Evolutionary conservation across 83 land plant genomes (phyloP).

Genomic region (Thuja plicata): DNA sequence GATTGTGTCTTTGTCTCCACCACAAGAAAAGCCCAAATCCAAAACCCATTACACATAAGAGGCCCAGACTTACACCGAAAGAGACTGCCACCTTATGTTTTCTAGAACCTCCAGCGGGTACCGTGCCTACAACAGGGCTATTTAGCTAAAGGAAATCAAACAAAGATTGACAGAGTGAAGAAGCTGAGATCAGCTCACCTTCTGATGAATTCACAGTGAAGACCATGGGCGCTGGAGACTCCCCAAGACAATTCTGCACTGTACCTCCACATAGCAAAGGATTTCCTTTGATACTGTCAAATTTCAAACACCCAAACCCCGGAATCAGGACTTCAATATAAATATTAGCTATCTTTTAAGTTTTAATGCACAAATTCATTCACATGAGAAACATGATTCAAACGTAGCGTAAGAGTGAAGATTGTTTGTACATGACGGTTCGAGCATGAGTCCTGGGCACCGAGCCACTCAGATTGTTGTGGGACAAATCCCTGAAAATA

Average conservation of each 20-base stretch:
- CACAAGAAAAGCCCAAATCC: conserved; percentile 40
- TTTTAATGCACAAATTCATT: neutral
- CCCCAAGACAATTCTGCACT: conserved; percentile 41
- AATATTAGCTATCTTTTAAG: neutral
- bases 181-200: conserved; percentile 18
- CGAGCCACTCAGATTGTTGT: conserved; percentile 69
- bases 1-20: conserved; percentile 47
- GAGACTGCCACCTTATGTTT: conserved; percentile 49
- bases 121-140: conserved; percentile 1
- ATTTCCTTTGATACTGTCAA: conserved; percentile 48
- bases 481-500: conserved; percentile 63
- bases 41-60: conserved; percentile 29
- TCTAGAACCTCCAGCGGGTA: conserved; percentile 25
- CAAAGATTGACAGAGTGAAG: neutral
- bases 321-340: conserved; percentile 14
- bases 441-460: conserved; percentile 42
- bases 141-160: neutral
- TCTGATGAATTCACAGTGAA: conserved; percentile 32
- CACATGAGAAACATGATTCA: neutral
- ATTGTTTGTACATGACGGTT: conserved; percentile 50
- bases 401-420: neutral
- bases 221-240: conserved; percentile 28
- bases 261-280: conserved; percentile 53
- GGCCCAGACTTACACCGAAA: conserved; percentile 36
- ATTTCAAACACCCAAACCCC: neutral